Conservation (phyloP, 208 protist genomes). For the Trypanosoma boissoni region DNA sequence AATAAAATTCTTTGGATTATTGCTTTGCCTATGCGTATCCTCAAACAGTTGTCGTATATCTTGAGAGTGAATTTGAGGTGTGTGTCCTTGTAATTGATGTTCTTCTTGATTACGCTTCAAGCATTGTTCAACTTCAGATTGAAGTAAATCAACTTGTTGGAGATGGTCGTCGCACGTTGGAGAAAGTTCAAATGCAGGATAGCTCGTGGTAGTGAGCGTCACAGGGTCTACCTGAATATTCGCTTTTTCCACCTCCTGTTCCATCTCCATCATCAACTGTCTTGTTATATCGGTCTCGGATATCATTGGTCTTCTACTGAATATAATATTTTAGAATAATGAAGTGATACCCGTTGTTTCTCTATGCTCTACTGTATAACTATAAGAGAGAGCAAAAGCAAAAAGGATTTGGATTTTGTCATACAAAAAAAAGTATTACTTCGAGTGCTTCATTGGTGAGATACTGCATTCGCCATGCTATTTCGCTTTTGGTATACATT, state of each 20-base stretch:
- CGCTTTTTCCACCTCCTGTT: conserved; percentile 49
- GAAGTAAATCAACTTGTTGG: conserved; percentile 37
- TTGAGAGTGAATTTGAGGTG: neutral
- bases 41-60: neutral
- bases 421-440: no score
- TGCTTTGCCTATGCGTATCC: no score
- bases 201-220: conserved; percentile 7
- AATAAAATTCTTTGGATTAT: no score
- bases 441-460: no score
- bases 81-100: conserved; percentile 5
- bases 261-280: conserved; percentile 81
- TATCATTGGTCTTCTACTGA: conserved; percentile 30
- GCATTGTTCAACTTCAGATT: conserved; percentile 47
- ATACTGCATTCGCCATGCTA: no score
- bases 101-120: conserved; percentile 40
- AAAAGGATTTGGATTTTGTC: no score
- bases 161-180: conserved; percentile 36
- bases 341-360: no score
- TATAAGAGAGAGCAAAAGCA: no score
- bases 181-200: conserved; percentile 43
- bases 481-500: no score
- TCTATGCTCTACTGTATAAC: no score
- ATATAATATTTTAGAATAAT: no score
- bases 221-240: conserved; percentile 9
- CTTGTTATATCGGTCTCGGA: conserved; percentile 56